phyloP scores from a whole-genome alignment of 768 basidiomycete species.

The Pholiota molesta region DNA sequence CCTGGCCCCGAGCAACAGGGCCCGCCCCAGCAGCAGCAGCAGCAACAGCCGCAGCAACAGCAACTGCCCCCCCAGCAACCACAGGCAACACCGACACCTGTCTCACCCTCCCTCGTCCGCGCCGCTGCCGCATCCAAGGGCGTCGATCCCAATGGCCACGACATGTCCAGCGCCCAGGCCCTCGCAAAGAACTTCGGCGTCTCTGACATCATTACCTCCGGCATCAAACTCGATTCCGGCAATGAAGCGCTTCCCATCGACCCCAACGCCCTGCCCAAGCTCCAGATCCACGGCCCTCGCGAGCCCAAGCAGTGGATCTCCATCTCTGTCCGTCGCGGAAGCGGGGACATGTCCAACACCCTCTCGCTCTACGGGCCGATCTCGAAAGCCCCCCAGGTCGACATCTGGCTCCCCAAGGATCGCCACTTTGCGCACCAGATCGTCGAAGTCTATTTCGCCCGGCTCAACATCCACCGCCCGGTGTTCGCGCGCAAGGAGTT shows the following conservation, averaged over 20 bases:
- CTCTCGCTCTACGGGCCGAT: slow-evolving; percentile 36
- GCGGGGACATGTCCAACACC: slow-evolving; percentile 33
- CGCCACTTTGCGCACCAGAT: slow-evolving; percentile 64
- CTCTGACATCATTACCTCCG: slow-evolving; percentile 66
- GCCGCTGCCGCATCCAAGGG: slow-evolving; percentile 56
- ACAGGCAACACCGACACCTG: slow-evolving; percentile 21
- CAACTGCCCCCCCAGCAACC: slow-evolving; percentile 10
- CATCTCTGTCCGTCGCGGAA: slow-evolving; percentile 53
- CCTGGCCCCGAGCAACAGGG: slow-evolving; percentile 26
- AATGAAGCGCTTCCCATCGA: slow-evolving; percentile 81
- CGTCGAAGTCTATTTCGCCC: slow-evolving; percentile 71
- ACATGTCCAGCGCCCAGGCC: slow-evolving; percentile 75
- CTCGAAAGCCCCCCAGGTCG: slow-evolving; percentile 38
- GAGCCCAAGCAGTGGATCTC: slow-evolving; percentile 65
- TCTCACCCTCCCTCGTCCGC: slow-evolving; percentile 23
- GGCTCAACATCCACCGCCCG: slow-evolving; percentile 80
- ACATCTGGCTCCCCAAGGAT: slow-evolving; percentile 79
- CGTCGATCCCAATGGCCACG: slow-evolving; percentile 78
- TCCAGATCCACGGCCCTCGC: slow-evolving; percentile 57
- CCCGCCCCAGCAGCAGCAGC: slow-evolving; percentile 22
- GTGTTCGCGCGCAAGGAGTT: slow-evolving; percentile 74
- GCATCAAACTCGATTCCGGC: slow-evolving; percentile 59
- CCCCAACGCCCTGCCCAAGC: slow-evolving; percentile 62
- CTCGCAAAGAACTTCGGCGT: slow-evolving; percentile 84
- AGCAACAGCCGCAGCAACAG: neutral